Evolutionary conservation across 2,329 filamentous ascomycete genomes (phyloP).

Genomic region (Fusarium humuli): DNA sequence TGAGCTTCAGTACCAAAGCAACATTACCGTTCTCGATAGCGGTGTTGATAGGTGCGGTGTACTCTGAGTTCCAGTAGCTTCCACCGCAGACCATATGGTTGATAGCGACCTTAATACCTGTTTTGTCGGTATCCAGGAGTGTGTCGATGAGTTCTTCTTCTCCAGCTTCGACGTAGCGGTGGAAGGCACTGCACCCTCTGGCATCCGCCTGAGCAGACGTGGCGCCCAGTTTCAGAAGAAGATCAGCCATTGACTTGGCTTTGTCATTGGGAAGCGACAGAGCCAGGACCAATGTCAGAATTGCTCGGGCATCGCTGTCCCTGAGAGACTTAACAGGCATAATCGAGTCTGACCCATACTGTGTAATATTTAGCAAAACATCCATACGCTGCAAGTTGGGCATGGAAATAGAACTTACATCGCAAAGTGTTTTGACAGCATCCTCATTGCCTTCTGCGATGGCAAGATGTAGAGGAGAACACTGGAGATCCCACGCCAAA

Average conservation of each 20-base stretch:
- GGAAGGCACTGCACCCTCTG: conserved; percentile 72
- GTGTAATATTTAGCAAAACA: conserved; percentile 43
- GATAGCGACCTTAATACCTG: conserved; percentile 71
- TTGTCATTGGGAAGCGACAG: conserved; percentile 71
- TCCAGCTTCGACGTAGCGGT: conserved; percentile 69
- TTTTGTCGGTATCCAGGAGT: conserved; percentile 67
- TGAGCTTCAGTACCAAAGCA: conserved; percentile 67
- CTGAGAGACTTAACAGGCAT: conserved; percentile 76
- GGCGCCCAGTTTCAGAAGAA: conserved; percentile 76
- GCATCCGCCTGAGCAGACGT: conserved; percentile 79
- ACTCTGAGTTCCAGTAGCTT: conserved; percentile 49
- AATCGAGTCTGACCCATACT: conserved; percentile 82
- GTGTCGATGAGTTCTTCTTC: conserved; percentile 61
- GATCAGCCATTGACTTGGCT: conserved; percentile 72
- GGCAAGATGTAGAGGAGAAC: conserved; percentile 81
- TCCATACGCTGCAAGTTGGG: not conserved
- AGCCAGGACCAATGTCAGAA: conserved; percentile 77
- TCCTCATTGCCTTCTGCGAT: conserved; percentile 78
- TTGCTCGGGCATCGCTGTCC: conserved; percentile 66
- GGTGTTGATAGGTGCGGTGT: conserved; percentile 65
- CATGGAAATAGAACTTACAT: conserved; percentile 53
- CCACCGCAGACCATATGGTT: conserved; percentile 69
- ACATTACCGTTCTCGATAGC: conserved; percentile 68
- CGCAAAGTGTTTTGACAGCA: conserved; percentile 75
- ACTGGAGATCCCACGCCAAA: conserved; percentile 81